Base-by-base conservation (phyloP, 1,284 basidiomycete genomes). In the Ceratobasidium sp. region DNA sequence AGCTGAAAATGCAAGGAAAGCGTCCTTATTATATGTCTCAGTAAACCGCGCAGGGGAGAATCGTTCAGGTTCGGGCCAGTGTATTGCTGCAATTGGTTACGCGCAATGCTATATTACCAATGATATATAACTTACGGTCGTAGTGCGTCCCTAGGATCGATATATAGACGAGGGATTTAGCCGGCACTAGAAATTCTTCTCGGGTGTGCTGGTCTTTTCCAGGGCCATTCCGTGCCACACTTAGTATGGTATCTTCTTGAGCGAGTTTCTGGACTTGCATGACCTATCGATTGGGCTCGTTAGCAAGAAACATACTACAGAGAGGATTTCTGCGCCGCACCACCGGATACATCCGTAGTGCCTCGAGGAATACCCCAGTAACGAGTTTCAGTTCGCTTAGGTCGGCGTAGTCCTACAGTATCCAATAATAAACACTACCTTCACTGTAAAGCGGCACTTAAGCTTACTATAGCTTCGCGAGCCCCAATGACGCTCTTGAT, bases 61-160 rank as follows among this genome's bases (percentile, higher is more conserved):
- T 7, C 49, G 35, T 37, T 71, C 56, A 4, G 76, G 76, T 7
- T 77, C 60, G 26, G 54, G 56, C 76, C 76, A 77, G 60, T 77
- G 73, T n/a, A 23, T 67, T 33, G 76, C 76, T 77, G 33, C 4
- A 33, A 37, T 39, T 20, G 1, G 20, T 23, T 53, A 23, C 15
- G 15, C 8, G 8, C 20, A 39, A 7, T 42, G 20, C 13, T 31
- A 20, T 2, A 7, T 35, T 11, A 33, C n/a, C 2, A n/a, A 49
- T 67, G 17, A 53, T 10, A 10, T 2, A 66, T 3, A 45, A 39
- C 28, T 33, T 45, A 68, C 66, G 66, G 26, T 68, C 17, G 33
- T 68, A 54, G 28, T 68, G 66, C 28, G 35, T n/a, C 3, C 31
- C 47, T 5, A 56, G 8, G 20, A 39, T 13, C 13, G 49, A 35